phyloP scores from a whole-genome alignment of 768 basidiomycete genomes.

The Crassisporium funariophilum region DNA sequence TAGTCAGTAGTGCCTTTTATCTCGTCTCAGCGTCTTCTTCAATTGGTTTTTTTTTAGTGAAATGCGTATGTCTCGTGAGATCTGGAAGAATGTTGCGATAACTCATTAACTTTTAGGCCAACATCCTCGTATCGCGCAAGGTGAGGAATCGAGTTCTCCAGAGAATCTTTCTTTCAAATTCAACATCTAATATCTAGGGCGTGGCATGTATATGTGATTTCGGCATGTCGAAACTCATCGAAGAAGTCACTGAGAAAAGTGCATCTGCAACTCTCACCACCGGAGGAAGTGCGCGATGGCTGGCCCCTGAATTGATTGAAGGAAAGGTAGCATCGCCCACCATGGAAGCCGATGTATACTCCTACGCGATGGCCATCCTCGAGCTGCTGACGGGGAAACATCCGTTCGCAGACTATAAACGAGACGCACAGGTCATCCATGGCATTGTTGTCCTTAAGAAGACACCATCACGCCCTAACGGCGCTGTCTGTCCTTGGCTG shows the following conservation, averaged over 20 bases:
- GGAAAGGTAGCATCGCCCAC: conserved; percentile 45
- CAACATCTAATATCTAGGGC: conserved; percentile 38
- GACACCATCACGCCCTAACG: conserved; percentile 46
- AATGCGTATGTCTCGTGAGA: conserved; percentile 50
- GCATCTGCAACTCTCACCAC: conserved; percentile 49
- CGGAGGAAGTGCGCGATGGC: conserved; percentile 57
- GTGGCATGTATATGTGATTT: conserved; percentile 64
- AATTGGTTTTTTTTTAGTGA: conserved; percentile 39
- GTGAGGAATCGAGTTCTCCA: conserved; percentile 29
- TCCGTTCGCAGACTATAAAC: conserved; percentile 52
- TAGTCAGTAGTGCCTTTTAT: conserved; percentile 38
- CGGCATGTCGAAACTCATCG: conserved; percentile 63
- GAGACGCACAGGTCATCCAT: conserved; percentile 53
- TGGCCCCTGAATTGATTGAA: conserved; percentile 60
- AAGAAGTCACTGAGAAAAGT: conserved; percentile 53
- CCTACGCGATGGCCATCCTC: conserved; percentile 61
- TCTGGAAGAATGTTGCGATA: background rate
- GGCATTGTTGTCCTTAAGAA: conserved; percentile 40
- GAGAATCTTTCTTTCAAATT: background rate
- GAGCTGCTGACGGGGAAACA: conserved; percentile 56
- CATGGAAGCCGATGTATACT: conserved; percentile 54
- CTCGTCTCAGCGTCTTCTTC: conserved; percentile 1
- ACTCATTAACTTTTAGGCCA: conserved; percentile 38
- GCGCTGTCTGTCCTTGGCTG: conserved; percentile 37
- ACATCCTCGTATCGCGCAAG: conserved; percentile 56